Base-by-base conservation (phyloP, 2,329 filamentous ascomycete species). In the Ophiocordyceps camponoti-leonardi region DNA sequence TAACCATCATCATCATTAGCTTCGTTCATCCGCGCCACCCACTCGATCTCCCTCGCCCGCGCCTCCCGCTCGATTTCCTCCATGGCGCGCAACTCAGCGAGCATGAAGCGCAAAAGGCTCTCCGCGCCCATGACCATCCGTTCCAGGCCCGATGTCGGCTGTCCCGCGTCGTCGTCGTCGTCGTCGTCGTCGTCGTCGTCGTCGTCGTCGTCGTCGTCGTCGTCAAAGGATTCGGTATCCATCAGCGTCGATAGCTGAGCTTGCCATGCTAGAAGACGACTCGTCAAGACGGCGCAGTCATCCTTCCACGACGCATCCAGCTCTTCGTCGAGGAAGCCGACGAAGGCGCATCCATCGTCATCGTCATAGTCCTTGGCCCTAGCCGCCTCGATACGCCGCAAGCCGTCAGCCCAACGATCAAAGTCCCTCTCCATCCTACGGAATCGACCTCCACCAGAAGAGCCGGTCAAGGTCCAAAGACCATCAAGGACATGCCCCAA, bases 61-160 rank as follows among this genome's bases (percentile, higher is more conserved):
- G 75, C 71, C 52, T 77, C 75, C 42, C 61, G 62, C 60, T 81
- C 76, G 46, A 83, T 72, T 53, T 70, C 67, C 46, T 67, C 67
- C 79, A 83, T 83, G 48, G 71, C 49, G n/a, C 59, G 58, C 49
- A 83, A 61, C 62, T 83, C 79, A n/a, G 63, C 64, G 41, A 79
- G 58, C 77, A 82, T 82, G 33, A 69, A 73, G 43, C 62, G 55
- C 13, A 81, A 67, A 41, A 83, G 58, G 16, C 53, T 54, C 20
- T 64, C 58, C 46, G 69, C 74, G 2, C 64, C 67, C 7, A 57
- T 58, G 37, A 81, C 56, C 51, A 77, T 67, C 26, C 62, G 58
- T 20, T 54, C 61, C 46, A 81, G 54, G 48, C 67, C 73, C 16
- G 58, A 46, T 46, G 4, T 47, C 48, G 44, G 22, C 28, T 2